A percentile compares a stretch with the other conserved stretches of the same genome.
phyloP scores from a whole-genome alignment of 768 basidiomycete genomes.

The Tricholoma terreum region DNA sequence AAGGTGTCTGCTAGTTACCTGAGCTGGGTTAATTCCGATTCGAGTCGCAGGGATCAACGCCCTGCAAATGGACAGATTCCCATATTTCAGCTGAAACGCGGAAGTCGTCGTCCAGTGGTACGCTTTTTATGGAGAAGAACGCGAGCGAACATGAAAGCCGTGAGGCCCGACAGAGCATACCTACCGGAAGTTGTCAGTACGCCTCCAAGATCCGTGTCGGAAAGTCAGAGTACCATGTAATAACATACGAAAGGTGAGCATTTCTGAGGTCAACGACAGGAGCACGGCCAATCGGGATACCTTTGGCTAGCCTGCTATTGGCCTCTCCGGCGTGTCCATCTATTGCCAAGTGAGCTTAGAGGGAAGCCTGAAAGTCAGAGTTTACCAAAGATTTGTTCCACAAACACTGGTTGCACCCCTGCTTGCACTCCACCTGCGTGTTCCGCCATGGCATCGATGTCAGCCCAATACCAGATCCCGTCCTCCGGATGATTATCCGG shows the following conservation, averaged over 20 bases:
- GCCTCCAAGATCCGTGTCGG: background rate
- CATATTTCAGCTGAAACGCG: conserved; percentile 41
- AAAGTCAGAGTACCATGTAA: conserved; percentile 70
- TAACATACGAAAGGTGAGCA: conserved; percentile 90
- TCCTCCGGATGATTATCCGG: conserved; percentile 81
- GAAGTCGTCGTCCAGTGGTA: conserved; percentile 49
- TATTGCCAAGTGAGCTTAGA: conserved; percentile 28
- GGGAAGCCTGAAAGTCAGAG: background rate
- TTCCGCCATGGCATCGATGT: conserved; percentile 77
- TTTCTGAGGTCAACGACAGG: conserved; percentile 88
- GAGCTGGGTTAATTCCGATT: background rate
- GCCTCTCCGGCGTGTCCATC: conserved; percentile 86
- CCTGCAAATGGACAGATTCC: too few relatives aligned
- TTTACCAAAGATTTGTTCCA: conserved; percentile 91
- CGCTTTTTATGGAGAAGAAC: conserved; percentile 56
- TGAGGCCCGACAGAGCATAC: conserved; percentile 87
- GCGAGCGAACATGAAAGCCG: conserved; percentile 76
- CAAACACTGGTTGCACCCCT: conserved; percentile 80
- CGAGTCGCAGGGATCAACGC: background rate
- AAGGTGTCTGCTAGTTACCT: too few relatives aligned
- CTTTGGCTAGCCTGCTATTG: conserved; percentile 52
- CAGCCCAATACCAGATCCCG: conserved; percentile 91
- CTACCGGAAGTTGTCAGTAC: conserved; percentile 39
- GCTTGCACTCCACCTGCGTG: conserved; percentile 69
- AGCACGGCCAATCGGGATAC: conserved; percentile 81